phyloP scores from a whole-genome alignment of 2,329 filamentous ascomycete genomes.

The Aspergillus pseudotamarii region DNA sequence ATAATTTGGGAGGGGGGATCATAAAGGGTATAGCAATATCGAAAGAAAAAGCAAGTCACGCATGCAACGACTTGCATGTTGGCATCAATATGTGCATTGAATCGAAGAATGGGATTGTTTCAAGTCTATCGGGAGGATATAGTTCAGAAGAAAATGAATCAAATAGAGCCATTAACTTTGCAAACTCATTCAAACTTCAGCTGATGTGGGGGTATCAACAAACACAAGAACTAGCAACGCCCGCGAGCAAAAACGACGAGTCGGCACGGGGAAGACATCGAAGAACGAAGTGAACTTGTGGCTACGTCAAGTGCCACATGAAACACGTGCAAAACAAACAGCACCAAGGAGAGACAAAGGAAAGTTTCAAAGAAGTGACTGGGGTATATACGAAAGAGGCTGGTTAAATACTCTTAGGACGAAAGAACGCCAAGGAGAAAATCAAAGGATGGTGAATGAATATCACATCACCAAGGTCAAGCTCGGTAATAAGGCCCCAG shows the following conservation, averaged over 20 bases:
- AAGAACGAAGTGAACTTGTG: constrained; percentile 9
- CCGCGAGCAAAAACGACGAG: constrained; percentile 12
- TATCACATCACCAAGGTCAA: constrained; percentile 8
- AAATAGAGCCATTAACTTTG: constrained; percentile 12
- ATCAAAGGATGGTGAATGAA: background rate
- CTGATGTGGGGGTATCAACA: constrained; percentile 31
- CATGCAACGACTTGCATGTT: background rate
- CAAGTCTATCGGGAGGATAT: constrained; percentile 22
- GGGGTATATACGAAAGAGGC: constrained; percentile 14
- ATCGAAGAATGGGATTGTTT: constrained; percentile 18
- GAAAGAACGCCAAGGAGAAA: constrained; percentile 5
- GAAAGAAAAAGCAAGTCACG: background rate
- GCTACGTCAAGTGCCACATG: constrained; percentile 15
- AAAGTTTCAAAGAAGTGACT: constrained; percentile 18
- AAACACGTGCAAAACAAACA: constrained; percentile 9
- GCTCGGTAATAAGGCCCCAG: background rate
- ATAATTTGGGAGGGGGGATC: background rate
- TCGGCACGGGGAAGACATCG: constrained; percentile 1
- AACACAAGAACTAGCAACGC: constrained; percentile 23
- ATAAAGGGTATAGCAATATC: background rate
- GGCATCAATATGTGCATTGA: constrained; percentile 21
- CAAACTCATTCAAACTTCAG: constrained; percentile 27
- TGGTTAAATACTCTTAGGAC: constrained; percentile 13
- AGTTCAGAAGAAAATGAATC: constrained; percentile 11
- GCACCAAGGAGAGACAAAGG: constrained; percentile 10